Evolutionary conservation across 2,329 filamentous ascomycete species (phyloP).

Genomic region (Colletotrichum caudatum): DNA sequence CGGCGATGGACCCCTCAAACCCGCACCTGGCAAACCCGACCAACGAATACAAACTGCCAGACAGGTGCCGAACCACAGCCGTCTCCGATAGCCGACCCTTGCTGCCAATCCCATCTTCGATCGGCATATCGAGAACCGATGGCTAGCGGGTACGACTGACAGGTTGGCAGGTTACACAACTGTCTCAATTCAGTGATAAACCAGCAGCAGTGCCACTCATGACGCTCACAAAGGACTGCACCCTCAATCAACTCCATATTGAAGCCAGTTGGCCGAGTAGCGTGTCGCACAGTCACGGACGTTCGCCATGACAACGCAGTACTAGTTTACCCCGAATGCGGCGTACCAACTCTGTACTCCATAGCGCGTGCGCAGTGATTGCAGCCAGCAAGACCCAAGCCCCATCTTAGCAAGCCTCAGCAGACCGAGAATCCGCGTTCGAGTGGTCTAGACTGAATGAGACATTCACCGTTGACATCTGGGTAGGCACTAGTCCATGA

Average conservation of each 20-base stretch:
- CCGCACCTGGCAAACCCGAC: slow-evolving; percentile 31
- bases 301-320: slow-evolving; percentile 19
- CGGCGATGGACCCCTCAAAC: slow-evolving; percentile 9
- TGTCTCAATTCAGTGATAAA: slow-evolving; percentile 4
- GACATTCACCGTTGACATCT: slow-evolving; percentile 28
- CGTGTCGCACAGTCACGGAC: background rate
- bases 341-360: background rate
- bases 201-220: background rate
- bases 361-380: too few relatives aligned
- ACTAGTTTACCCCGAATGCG: background rate
- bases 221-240: background rate
- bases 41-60: slow-evolving; percentile 25
- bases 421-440: slow-evolving; percentile 4
- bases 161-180: background rate
- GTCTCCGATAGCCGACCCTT: slow-evolving; percentile 31
- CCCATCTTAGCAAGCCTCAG: slow-evolving; percentile 10
- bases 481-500: slow-evolving; percentile 24
- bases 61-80: slow-evolving; percentile 31
- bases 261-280: background rate
- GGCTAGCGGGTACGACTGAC: slow-evolving; percentile 10
- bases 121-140: slow-evolving; percentile 32
- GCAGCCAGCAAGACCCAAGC: slow-evolving; percentile 2
- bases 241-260: background rate
- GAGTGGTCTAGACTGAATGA: slow-evolving; percentile 8
- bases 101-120: slow-evolving; percentile 35